Evolutionary conservation across 2,329 filamentous ascomycete species (phyloP), one percentile per base, ranked within the genome.

Genomic region (Tolypocladium cylindrosporum): DNA sequence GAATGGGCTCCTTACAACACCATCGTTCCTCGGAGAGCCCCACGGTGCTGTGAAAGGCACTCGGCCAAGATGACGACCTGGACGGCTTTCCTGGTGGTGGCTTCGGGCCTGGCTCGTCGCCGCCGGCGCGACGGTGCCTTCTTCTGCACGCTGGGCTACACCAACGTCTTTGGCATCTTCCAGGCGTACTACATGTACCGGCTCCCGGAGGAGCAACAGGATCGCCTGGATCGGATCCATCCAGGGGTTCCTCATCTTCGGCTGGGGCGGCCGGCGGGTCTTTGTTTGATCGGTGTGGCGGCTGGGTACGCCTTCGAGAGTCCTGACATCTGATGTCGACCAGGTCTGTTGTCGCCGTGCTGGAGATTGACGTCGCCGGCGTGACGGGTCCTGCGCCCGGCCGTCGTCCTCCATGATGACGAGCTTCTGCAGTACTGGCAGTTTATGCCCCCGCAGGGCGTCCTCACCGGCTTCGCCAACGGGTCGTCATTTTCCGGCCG

Each of bases 361-460:
- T 34, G 31, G 31, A 34, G 31, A 34, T 34, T 34, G 7, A 8
- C 31, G 5, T 34, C 31, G 31, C 31, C 31, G 31, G 31, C 31
- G 57, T 24, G 52, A 61, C 31, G 72, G 68, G 58, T 74, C 24
- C 63, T 75, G 34, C 65, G 66, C 3, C 69, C 71, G 0, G 68
- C 68, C 1, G 66, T 68, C 11, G 55, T 75, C 8, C 41, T 68
- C 7, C 69, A 74, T 58, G 70, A 75, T 79, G 71, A 65, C 69
- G 3, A 75, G 72, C 55, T 63, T 74, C 9, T 79, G 77, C 62
- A 72, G 39, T 82, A 81, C 61, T 83, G 74, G 69, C 79, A 82
- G 7, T 72, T 81, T 63, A 76, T 82, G 69, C 75, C 82, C 10
- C 71, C 72, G 0, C 79, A 82, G 57, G 78, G 75, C 2, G 62